These are phyloP conservation scores for Cytospora schulzeri DNA, from an alignment of 2,329 filamentous ascomycete species.

Conservation along the genomic window DNA sequence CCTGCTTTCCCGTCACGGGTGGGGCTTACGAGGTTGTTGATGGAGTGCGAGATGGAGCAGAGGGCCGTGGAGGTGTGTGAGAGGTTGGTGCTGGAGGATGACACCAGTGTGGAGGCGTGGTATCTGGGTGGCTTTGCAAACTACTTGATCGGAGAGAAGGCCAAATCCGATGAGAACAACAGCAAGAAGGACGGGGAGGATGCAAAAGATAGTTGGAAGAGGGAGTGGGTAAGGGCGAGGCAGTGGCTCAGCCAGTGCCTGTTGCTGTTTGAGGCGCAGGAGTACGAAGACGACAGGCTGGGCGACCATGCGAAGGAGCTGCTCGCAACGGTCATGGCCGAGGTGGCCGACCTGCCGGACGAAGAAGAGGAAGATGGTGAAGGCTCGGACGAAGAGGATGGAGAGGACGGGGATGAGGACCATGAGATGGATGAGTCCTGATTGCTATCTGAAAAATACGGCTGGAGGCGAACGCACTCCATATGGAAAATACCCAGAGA, in stretches of 20 bases:
- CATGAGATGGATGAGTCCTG: conserved; percentile 55
- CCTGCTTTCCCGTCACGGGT: conserved; percentile 88
- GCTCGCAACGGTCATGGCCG: conserved; percentile 62
- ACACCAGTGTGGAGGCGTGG: conserved; percentile 93
- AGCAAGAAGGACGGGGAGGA: conserved; percentile 34
- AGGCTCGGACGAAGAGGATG: conserved; percentile 48
- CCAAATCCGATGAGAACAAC: conserved; percentile 47
- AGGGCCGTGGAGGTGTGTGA: conserved; percentile 86
- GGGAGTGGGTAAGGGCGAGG: conserved; percentile 71
- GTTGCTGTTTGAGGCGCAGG: conserved; percentile 73
- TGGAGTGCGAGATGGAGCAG: conserved; percentile 86
- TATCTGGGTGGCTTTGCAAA: conserved; percentile 95
- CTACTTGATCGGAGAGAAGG: conserved; percentile 74
- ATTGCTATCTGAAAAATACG: not conserved
- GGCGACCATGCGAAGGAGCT: conserved; percentile 76
- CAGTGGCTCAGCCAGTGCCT: conserved; percentile 83
- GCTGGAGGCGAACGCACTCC: not conserved
- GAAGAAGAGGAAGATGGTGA: conserved; percentile 53
- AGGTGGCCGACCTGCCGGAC: conserved; percentile 62
- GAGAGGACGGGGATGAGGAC: conserved; percentile 44
- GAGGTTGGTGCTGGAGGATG: conserved; percentile 82
- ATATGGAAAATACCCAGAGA: not conserved
- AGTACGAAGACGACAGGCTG: conserved; percentile 83
- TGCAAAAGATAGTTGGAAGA: conserved; percentile 53
- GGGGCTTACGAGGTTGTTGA: conserved; percentile 78